A percentile compares a stretch with the other conserved stretches of the same genome.
Evolutionary conservation across 345 rosid species (phyloP).

Genomic region (Cardamine chenopodiifolia): DNA sequence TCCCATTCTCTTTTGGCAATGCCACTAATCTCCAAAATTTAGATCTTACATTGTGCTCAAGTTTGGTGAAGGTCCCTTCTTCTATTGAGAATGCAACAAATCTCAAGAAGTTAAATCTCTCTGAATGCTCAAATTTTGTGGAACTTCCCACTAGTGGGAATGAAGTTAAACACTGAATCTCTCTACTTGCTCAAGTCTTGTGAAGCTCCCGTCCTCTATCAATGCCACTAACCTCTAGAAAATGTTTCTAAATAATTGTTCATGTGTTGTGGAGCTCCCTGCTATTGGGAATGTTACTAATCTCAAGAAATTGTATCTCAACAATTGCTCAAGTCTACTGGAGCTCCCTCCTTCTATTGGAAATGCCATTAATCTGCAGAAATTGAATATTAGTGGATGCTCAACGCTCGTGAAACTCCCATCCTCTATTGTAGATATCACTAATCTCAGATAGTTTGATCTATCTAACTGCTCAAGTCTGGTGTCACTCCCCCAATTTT

Average conservation of each 20-base stretch:
- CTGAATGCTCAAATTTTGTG: neutral
- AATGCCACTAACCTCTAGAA: neutral
- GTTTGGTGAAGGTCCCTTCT: neutral
- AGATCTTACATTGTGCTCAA: fast-evolving
- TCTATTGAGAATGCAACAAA: neutral
- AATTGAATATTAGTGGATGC: neutral
- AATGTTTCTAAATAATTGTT: fast-evolving
- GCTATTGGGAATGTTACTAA: neutral
- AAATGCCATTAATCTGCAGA: neutral
- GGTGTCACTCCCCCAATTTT: neutral
- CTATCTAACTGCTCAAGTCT: neutral
- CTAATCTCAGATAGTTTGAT: neutral
- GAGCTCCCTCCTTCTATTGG: neutral
- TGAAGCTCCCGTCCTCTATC: neutral
- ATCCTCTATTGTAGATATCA: neutral
- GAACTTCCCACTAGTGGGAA: too few relatives aligned
- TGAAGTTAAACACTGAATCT: too few relatives aligned
- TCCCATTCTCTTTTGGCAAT: neutral
- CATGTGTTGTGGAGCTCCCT: neutral
- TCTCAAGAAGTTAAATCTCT: too few relatives aligned
- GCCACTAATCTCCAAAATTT: fast-evolving
- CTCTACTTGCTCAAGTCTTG: too few relatives aligned
- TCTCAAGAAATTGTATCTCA: too few relatives aligned
- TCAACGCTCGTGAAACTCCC: too few relatives aligned
- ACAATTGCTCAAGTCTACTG: neutral